Conservation (phyloP, 169 alveolate genomes). For the Cryptosporidium sp. region DNA sequence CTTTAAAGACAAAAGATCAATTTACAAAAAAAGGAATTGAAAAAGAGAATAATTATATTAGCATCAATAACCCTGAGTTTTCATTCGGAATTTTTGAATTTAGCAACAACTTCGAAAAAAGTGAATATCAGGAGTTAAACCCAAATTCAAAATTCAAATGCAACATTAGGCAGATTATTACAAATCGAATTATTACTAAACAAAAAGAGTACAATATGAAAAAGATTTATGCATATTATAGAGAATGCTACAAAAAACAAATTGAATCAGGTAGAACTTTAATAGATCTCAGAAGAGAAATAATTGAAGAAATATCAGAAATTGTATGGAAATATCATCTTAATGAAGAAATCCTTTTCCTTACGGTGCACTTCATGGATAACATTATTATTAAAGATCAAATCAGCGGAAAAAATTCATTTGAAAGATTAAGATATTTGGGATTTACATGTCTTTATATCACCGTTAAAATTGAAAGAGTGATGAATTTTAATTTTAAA, state of each 20-base stretch:
- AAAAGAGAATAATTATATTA: not conserved
- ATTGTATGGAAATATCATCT: slow-evolving; percentile 53
- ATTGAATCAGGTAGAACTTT: slow-evolving; percentile 10
- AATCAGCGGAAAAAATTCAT: not conserved
- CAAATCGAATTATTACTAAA: slow-evolving; percentile 14
- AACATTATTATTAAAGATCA: slow-evolving; percentile 28
- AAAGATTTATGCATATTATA: slow-evolving; percentile 25
- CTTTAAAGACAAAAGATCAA: not conserved
- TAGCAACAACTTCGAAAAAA: slow-evolving; percentile 13
- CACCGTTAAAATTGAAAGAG: slow-evolving; percentile 58
- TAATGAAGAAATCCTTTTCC: slow-evolving; percentile 51
- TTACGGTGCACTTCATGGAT: slow-evolving; percentile 43
- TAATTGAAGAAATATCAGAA: slow-evolving; percentile 43
- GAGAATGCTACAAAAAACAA: slow-evolving; percentile 23
- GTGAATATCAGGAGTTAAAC: not conserved
- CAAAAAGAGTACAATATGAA: slow-evolving; percentile 33
- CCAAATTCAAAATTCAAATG: not conserved
- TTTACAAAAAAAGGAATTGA: not conserved
- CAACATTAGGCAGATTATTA: slow-evolving; percentile 26
- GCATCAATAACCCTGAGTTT: not conserved
- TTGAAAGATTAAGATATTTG: slow-evolving; percentile 33
- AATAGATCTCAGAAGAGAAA: slow-evolving; percentile 38
- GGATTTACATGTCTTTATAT: slow-evolving; percentile 54
- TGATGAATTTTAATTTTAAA: slow-evolving; percentile 17
- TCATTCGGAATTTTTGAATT: not conserved